Conservation (phyloP, 768 basidiomycete genomes). For the Gymnopilus junonius region DNA sequence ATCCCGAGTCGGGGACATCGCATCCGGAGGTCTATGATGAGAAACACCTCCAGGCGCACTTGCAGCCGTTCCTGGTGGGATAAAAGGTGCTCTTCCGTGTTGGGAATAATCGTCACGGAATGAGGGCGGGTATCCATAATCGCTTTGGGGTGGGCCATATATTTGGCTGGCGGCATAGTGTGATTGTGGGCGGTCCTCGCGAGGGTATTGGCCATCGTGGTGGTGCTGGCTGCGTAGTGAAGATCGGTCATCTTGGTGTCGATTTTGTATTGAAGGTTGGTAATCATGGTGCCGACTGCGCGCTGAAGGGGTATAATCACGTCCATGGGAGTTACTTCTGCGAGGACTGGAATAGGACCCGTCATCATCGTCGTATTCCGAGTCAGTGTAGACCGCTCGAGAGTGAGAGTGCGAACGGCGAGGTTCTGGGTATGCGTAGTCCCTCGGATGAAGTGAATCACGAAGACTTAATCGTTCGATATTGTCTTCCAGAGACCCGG, state of each 20-base stretch:
- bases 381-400: conserved; percentile 15
- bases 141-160: neutral
- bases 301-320: neutral
- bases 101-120: neutral
- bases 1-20: neutral
- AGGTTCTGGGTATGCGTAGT: conserved; percentile 3
- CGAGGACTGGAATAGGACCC: neutral
- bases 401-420: neutral
- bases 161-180: neutral
- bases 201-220: neutral
- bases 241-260: too few relatives aligned
- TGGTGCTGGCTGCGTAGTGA: neutral
- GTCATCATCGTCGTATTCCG: conserved; percentile 11
- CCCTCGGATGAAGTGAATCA: neutral
- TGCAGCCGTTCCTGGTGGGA: neutral
- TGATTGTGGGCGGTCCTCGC: neutral
- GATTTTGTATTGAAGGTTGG: too few relatives aligned
- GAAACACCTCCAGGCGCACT: neutral
- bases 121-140: neutral
- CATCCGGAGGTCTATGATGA: neutral
- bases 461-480: neutral
- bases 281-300: neutral
- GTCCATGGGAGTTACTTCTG: neutral
- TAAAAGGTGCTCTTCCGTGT: neutral
- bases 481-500: neutral